Percentiles rank a stretch among this genome's conserved stretches.
These are phyloP conservation scores for Acanthamoeba lenticulata DNA, from an alignment of 208 protist genomes.

Conservation along the genomic window DNA sequence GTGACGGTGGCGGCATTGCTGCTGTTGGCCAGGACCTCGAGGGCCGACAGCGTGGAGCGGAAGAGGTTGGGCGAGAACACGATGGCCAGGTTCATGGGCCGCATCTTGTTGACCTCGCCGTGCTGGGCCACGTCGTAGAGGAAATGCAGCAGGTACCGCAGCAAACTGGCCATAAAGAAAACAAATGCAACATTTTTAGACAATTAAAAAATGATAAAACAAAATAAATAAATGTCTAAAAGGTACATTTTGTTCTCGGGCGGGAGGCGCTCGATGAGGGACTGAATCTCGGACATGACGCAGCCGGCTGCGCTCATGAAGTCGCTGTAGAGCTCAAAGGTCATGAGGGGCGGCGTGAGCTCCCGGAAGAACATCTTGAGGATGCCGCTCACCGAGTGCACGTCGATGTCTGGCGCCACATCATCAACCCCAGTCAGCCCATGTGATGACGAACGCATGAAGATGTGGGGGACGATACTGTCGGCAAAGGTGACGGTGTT, in stretches of 20 bases:
- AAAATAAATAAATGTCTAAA: neutral
- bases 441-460: neutral
- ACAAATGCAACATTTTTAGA: neutral
- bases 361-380: constrained; percentile 17
- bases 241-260: neutral
- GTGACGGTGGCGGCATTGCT: neutral
- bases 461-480: neutral
- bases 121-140: constrained; percentile 11
- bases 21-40: constrained; percentile 1
- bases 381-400: constrained; percentile 8
- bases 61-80: constrained; percentile 53
- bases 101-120: constrained; percentile 35
- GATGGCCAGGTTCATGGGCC: constrained; percentile 59
- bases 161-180: neutral
- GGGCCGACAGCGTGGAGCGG: neutral
- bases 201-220: neutral
- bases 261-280: neutral
- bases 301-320: neutral
- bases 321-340: neutral
- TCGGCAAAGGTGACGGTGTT: neutral
- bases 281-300: constrained; percentile 1
- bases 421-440: too few relatives aligned
- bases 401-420: neutral
- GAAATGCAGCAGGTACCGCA: constrained; percentile 6
- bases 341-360: neutral